Percentiles rank a stretch among this genome's conserved stretches.
phyloP scores from a whole-genome alignment of 768 basidiomycete species.

The Daedaleopsis sinensis region DNA sequence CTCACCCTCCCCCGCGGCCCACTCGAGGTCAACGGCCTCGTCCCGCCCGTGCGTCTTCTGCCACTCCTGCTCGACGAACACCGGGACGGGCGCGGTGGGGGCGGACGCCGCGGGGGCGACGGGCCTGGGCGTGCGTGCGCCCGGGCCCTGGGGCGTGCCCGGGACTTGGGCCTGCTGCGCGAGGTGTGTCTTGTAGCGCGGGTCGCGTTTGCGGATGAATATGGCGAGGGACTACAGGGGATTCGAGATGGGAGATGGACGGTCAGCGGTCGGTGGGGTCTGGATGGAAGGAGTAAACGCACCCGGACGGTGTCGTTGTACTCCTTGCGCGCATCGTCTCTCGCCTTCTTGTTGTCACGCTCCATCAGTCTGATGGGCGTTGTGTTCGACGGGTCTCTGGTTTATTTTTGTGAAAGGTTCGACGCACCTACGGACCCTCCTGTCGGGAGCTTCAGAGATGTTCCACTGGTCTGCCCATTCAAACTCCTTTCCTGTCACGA shows the following conservation, averaged over 20 bases:
- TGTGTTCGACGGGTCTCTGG: slow-evolving; percentile 6
- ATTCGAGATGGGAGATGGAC: too few relatives aligned
- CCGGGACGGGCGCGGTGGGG: slow-evolving; percentile 35
- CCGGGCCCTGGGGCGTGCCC: slow-evolving; percentile 14
- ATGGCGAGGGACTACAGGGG: slow-evolving; percentile 62
- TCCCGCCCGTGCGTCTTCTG: slow-evolving; percentile 56
- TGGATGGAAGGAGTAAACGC: slow-evolving; percentile 28
- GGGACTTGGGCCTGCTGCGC: slow-evolving; percentile 45
- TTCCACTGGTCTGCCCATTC: slow-evolving; percentile 88
- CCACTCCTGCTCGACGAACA: slow-evolving; percentile 89
- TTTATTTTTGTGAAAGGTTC: neutral
- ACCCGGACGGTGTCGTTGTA: slow-evolving; percentile 93
- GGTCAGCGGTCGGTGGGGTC: too few relatives aligned
- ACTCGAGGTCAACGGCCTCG: slow-evolving; percentile 67
- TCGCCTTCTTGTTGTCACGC: slow-evolving; percentile 90
- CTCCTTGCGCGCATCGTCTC: slow-evolving; percentile 85
- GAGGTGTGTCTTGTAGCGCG: slow-evolving; percentile 75
- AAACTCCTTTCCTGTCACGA: slow-evolving; percentile 87
- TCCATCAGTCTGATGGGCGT: slow-evolving; percentile 74
- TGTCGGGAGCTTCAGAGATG: slow-evolving; percentile 80
- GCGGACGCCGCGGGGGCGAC: slow-evolving; percentile 2
- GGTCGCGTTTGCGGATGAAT: slow-evolving; percentile 87
- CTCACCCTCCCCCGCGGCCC: slow-evolving; percentile 72
- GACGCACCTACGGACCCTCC: slow-evolving; percentile 73
- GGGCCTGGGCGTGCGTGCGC: slow-evolving; percentile 24